Percentiles rank a stretch among this genome's conserved stretches.
Evolutionary conservation across 495 filamentous ascomycete genomes (phyloP).

Genomic region (Geoglossum glabrum): DNA sequence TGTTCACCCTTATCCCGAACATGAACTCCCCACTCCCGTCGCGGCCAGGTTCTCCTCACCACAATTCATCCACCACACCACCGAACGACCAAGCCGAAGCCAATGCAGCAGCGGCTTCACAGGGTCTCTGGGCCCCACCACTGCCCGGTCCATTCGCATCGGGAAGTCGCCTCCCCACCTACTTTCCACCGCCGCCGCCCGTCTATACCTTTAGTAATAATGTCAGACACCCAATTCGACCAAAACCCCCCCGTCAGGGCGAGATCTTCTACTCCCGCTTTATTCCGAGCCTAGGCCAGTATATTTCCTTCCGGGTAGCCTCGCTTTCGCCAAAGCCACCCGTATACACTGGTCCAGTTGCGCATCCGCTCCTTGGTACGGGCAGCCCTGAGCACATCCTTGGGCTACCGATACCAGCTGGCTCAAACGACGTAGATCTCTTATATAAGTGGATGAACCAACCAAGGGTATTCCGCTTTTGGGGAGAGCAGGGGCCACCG

Average conservation of each 20-base stretch:
- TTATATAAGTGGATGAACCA: slow-evolving; percentile 81
- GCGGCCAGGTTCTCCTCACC: slow-evolving; percentile 39
- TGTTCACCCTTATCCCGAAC: slow-evolving; percentile 62
- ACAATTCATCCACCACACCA: slow-evolving; percentile 1
- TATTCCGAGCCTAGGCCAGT: slow-evolving; percentile 62
- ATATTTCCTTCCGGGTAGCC: slow-evolving; percentile 72
- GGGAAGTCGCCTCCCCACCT: slow-evolving; percentile 66
- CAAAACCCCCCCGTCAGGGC: slow-evolving; percentile 73
- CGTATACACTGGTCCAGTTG: slow-evolving; percentile 31
- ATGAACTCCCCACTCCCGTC: slow-evolving; percentile 33
- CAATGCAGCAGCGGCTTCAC: slow-evolving; percentile 15
- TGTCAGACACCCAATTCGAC: slow-evolving; percentile 68
- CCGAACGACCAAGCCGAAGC: slow-evolving; percentile 9
- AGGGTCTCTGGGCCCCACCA: slow-evolving; percentile 18
- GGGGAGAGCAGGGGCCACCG: slow-evolving; percentile 50
- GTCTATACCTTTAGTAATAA: slow-evolving; percentile 65
- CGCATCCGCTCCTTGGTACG: slow-evolving; percentile 2
- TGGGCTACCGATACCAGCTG: slow-evolving; percentile 15
- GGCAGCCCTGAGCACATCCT: not conserved
- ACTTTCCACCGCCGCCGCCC: slow-evolving; percentile 64
- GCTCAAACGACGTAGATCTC: slow-evolving; percentile 42
- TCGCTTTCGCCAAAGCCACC: slow-evolving; percentile 33
- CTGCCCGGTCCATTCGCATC: slow-evolving; percentile 51
- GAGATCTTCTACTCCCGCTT: slow-evolving; percentile 81
- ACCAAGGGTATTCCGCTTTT: slow-evolving; percentile 62